Base-by-base conservation (phyloP, 1,284 basidiomycete species). In the Apiotrichum laibachii region DNA sequence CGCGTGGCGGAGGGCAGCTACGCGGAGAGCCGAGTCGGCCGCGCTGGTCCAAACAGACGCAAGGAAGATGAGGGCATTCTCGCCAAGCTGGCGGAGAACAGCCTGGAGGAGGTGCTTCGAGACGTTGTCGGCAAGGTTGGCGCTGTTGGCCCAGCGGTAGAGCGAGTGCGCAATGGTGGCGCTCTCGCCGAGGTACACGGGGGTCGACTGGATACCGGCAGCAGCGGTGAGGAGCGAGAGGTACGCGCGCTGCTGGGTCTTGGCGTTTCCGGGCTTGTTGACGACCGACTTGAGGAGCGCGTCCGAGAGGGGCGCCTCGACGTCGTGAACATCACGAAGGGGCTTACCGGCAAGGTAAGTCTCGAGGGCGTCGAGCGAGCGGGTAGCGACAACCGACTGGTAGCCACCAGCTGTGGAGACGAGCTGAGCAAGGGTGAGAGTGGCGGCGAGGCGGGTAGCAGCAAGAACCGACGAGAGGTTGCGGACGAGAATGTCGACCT, bases 31-130 rank as follows among this genome's bases (percentile, higher is more conserved):
- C 12, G 74, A 65, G 44, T 73, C 72, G 19, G 70, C 63, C 39
- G 61, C 64, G 16, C 62, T 72, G 33, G 82, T 77, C 87, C 88
- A 89, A 37, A 88, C 65, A 8, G 88, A 83, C 16, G 86, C 83
- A 21, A 98, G 84, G 81, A 98, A 94, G 1, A 87, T 80, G n/a
- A 97, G 79, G 0, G 87, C 81, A 55, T 87, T 86, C 21, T 88
- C 85, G 55, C 84, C 84, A 5, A 94, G 79, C 56, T 82, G 84
- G 47, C 82, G 78, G 69, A 97, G 89, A 0, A 96, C 77, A 1
- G 80, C 73, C 56, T 83, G 82, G 35, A 92, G 82, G 43, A 92
- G 76, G 21, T 80, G 76, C 1, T 82, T 80, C 0, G 86, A 82
- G 4, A 90, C 73, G 1, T 70, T 60, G 4, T 79, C 13, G 78